A percentile compares a stretch with the other conserved stretches of the same genome.
Conservation (phyloP, 2,329 filamentous ascomycete genomes). For the Blastomyces percursus region DNA sequence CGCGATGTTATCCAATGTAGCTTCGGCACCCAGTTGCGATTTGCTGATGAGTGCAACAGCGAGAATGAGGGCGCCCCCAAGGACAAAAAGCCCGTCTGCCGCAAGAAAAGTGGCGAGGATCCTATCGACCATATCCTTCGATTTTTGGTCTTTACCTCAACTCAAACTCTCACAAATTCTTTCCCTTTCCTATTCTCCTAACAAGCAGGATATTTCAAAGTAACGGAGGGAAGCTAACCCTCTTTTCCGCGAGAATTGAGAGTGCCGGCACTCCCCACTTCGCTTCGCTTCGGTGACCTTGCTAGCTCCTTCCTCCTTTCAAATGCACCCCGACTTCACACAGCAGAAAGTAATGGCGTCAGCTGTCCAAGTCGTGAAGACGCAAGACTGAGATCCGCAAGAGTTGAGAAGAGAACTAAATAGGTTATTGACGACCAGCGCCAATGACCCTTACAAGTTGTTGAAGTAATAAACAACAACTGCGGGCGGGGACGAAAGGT, state of each 20-base stretch:
- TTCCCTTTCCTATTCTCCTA: background rate
- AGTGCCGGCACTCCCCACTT: constrained; percentile 1
- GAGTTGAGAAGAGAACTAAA: background rate
- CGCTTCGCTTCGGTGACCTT: background rate
- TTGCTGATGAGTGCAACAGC: constrained; percentile 43
- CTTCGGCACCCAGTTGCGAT: constrained; percentile 30
- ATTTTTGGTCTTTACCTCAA: background rate
- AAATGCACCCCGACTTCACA: background rate
- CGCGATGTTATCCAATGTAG: constrained; percentile 41
- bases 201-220: background rate
- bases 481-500: no score
- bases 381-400: background rate
- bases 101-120: constrained; percentile 43
- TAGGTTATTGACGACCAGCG: constrained; percentile 5
- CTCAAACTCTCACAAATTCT: background rate
- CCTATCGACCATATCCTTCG: constrained; percentile 38
- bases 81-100: constrained; percentile 43
- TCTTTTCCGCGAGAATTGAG: background rate
- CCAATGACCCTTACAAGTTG: background rate
- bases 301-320: background rate
- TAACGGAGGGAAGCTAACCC: background rate
- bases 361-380: background rate
- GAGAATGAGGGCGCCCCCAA: constrained; percentile 42
- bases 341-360: background rate
- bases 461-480: background rate